Evolutionary conservation across 495 filamentous ascomycete species (phyloP).

Genomic region (Xylaria curta): DNA sequence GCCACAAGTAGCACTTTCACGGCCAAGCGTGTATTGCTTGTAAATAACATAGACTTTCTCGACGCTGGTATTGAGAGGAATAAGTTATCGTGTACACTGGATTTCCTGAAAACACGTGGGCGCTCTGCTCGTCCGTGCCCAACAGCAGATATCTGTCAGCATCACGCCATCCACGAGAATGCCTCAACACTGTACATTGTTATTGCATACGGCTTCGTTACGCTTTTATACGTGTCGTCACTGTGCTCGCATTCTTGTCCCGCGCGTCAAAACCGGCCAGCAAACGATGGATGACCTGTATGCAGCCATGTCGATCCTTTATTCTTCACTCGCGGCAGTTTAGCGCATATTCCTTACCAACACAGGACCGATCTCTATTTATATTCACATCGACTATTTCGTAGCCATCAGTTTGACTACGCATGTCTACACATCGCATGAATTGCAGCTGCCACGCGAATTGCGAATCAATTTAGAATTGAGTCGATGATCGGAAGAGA

Average conservation of each 20-base stretch:
- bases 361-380: conserved; percentile 1
- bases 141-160: not conserved
- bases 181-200: not conserved
- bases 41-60: not conserved
- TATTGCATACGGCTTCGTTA: not conserved
- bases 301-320: not conserved
- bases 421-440: not conserved
- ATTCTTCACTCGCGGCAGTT: not conserved
- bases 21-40: not conserved
- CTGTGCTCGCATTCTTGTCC: not conserved
- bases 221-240: not conserved
- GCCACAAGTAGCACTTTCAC: not conserved
- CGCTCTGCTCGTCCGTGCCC: not conserved
- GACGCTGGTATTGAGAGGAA: not conserved
- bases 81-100: not conserved
- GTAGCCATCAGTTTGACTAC: not conserved
- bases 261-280: not conserved
- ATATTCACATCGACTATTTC: not conserved
- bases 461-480: not conserved
- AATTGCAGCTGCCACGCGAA: not conserved
- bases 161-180: not conserved
- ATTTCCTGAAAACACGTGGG: not conserved
- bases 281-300: not conserved
- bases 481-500: not conserved
- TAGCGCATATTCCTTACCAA: not conserved